Evolutionary conservation across 2,329 filamentous ascomycete species (phyloP).

Genomic region (Colletotrichum graminicola): DNA sequence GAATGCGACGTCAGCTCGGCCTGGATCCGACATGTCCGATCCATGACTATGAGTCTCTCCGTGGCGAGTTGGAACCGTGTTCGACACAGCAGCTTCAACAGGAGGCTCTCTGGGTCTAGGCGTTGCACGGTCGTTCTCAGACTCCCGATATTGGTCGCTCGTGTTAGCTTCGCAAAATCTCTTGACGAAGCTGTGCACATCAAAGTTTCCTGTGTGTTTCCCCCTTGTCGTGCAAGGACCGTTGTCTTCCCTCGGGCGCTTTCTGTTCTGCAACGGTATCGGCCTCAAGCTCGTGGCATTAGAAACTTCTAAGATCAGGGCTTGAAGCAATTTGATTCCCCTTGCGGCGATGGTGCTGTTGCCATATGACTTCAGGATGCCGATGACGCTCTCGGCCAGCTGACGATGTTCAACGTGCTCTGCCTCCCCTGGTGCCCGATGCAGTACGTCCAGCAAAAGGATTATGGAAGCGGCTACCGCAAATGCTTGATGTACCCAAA

Average conservation of each 20-base stretch:
- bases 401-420: constrained; percentile 50
- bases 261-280: background rate
- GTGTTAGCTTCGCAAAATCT: constrained; percentile 46
- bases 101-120: background rate
- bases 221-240: background rate
- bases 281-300: background rate
- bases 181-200: constrained; percentile 48
- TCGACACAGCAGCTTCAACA: background rate
- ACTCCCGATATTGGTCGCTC: background rate
- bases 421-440: constrained; percentile 43
- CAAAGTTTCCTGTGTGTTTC: constrained; percentile 36
- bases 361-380: constrained; percentile 48
- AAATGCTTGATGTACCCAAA: constrained; percentile 50
- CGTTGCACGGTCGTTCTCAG: background rate
- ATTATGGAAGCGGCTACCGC: constrained; percentile 49
- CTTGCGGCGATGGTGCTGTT: constrained; percentile 55
- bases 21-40: constrained; percentile 25
- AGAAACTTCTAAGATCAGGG: constrained; percentile 46
- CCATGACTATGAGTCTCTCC: background rate
- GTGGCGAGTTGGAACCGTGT: background rate
- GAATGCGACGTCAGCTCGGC: constrained; percentile 29
- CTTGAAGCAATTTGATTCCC: constrained; percentile 52
- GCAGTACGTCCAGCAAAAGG: constrained; percentile 49
- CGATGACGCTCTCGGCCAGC: constrained; percentile 50
- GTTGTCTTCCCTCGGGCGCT: constrained; percentile 2